Base-by-base conservation (phyloP, 1,284 basidiomycete genomes). In the Leccinum colubrinum region DNA sequence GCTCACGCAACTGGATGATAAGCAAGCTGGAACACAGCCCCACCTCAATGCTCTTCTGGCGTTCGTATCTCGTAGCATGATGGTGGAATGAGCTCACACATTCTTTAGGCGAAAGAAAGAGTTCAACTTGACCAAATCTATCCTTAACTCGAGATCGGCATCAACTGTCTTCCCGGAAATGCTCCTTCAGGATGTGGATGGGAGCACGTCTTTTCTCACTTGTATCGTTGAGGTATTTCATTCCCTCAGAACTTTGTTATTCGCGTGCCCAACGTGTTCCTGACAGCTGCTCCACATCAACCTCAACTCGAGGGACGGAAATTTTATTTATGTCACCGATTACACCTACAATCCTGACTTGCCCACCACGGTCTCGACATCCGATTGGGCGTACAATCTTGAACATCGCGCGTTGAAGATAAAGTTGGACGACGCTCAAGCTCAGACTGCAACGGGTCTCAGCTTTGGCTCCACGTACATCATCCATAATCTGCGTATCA, bases 251-350 rank as follows among this genome's bases (percentile, higher is more conserved):
- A 56, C 7, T 17, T 25, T 22, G 50, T 50, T 48, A 35, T 55
- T 41, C 25, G 6, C 15, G 51, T 59, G 6, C 62, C 59, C 15
- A 62, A 60, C 5, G 12, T 30, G 17, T 68, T 50, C 27, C 27
- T 55, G 56, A 9, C 62, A 83, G 88, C 70, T 89, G 33, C 73
- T 90, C 5, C 77, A 81, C 62, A 64, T 77, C 15, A 75, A 75
- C 37, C 56, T 69, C 55, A 37, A 74, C 70, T 63, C 69, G 56
- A 67, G 73, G 22, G 69, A 75, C 27, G 74, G 74, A 22, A 68
- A 70, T 53, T 74, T 79, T 70, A 70, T 88, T 33, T 87, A 82
- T 67, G 82, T 87, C 22, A 90, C 88, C 7, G 89, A 91, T 70
- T 91, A 89, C 68, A 87, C 86, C 2, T 69, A 75, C 6, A 81